Conservation (phyloP, 2,329 filamentous ascomycete species). For the Sclerotinia trifoliorum region DNA sequence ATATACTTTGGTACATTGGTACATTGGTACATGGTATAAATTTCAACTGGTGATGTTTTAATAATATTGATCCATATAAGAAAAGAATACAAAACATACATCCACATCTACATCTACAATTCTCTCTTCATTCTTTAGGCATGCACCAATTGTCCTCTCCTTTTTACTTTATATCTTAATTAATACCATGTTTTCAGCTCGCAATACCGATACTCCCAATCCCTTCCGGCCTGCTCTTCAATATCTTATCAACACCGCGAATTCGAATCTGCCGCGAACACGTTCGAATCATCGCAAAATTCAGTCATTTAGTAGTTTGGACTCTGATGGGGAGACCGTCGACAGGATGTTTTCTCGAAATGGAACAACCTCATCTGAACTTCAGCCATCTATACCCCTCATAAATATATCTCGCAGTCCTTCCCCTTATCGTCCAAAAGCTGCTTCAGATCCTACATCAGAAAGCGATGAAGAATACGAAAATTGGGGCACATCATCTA, state of each 20-base stretch:
- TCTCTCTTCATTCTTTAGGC: slow-evolving; percentile 16
- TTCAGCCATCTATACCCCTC: slow-evolving; percentile 42
- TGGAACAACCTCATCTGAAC: slow-evolving; percentile 26
- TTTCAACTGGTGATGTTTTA: background rate
- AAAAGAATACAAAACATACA: too few relatives aligned
- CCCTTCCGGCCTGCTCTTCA: slow-evolving; percentile 43
- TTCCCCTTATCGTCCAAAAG: slow-evolving; percentile 47
- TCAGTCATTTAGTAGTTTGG: slow-evolving; percentile 34
- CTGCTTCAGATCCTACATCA: slow-evolving; percentile 42
- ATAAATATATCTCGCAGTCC: slow-evolving; percentile 47
- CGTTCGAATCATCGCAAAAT: slow-evolving; percentile 29
- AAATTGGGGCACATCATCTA: slow-evolving; percentile 40
- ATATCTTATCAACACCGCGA: slow-evolving; percentile 38
- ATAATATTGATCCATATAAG: background rate
- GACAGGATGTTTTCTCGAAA: slow-evolving; percentile 34
- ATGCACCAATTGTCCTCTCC: slow-evolving; percentile 14
- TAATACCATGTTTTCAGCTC: slow-evolving; percentile 34
- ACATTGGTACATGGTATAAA: background rate
- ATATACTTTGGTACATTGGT: background rate
- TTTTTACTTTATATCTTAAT: slow-evolving; percentile 5
- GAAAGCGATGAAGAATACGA: slow-evolving; percentile 48
- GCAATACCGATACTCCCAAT: slow-evolving; percentile 37
- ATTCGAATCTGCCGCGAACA: slow-evolving; percentile 27
- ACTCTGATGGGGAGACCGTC: slow-evolving; percentile 31
- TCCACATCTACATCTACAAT: background rate